phyloP scores from a whole-genome alignment of 179 eudicot genomes.

The Silene vulgaris region DNA sequence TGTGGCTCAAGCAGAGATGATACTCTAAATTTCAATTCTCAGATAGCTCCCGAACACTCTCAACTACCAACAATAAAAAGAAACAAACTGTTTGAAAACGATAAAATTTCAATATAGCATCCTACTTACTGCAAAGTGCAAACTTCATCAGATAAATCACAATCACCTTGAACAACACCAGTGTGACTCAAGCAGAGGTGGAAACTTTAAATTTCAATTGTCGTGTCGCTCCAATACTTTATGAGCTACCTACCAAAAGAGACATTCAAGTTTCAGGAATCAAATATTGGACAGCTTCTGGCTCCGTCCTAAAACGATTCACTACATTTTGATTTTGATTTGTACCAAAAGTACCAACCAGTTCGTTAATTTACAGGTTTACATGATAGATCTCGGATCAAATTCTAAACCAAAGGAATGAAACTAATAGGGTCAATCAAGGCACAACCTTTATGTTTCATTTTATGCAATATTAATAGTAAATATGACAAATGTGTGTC shows the following conservation, averaged over 20 bases:
- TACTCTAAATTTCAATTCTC: constrained; percentile 14
- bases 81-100: not conserved
- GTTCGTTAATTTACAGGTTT: not conserved
- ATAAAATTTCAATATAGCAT: not conserved
- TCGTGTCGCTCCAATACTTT: constrained; percentile 1
- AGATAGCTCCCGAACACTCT: not conserved
- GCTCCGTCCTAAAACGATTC: not conserved
- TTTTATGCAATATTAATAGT: not conserved
- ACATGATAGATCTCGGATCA: not conserved
- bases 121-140: constrained; percentile 2
- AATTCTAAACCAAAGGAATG: not conserved
- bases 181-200: constrained; percentile 1
- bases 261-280: not conserved
- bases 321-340: not conserved
- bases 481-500: not conserved
- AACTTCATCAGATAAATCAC: constrained; percentile 6
- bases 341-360: not conserved
- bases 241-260: constrained; percentile 16
- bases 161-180: constrained; percentile 19
- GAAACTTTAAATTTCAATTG: constrained; percentile 11
- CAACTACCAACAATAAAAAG: constrained; percentile 6
- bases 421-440: not conserved
- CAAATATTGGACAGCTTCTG: not conserved
- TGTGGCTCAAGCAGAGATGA: constrained; percentile 7
- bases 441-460: not conserved